Percentiles rank a stretch among this genome's conserved stretches.
Evolutionary conservation across 805 yeast species (phyloP).

Genomic region (Torulaspora maleeae): DNA sequence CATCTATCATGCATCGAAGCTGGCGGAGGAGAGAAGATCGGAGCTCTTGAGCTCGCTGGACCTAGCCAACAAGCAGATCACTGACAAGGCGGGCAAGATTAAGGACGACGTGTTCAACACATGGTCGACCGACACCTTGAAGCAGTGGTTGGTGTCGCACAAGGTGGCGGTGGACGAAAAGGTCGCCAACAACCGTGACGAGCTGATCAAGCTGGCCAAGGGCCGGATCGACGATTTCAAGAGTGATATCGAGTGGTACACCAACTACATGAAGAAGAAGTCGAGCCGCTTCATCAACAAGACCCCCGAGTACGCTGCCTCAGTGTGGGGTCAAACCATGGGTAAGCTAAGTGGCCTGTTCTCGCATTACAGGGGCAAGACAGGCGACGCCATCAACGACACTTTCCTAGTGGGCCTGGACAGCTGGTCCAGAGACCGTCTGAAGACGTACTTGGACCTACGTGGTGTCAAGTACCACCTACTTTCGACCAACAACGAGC

Average conservation of each 20-base stretch:
- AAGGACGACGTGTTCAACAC: slow-evolving; percentile 44
- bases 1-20: slow-evolving; percentile 42
- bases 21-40: slow-evolving; percentile 38
- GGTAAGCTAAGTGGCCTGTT: slow-evolving; percentile 9
- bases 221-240: slow-evolving; percentile 36
- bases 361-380: slow-evolving; percentile 23
- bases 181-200: slow-evolving; percentile 35
- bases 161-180: slow-evolving; percentile 39
- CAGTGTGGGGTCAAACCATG: slow-evolving; percentile 25
- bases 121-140: slow-evolving; percentile 52
- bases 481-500: slow-evolving; percentile 39
- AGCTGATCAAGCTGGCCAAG: slow-evolving; percentile 36
- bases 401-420: slow-evolving; percentile 45
- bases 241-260: slow-evolving; percentile 40
- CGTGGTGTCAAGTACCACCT: slow-evolving; percentile 40
- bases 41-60: slow-evolving; percentile 41
- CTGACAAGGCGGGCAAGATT: slow-evolving; percentile 39
- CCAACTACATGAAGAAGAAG: slow-evolving; percentile 26
- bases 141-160: slow-evolving; percentile 50
- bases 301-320: slow-evolving; percentile 29
- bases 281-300: slow-evolving; percentile 38
- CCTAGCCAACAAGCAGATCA: slow-evolving; percentile 35
- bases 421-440: slow-evolving; percentile 44
- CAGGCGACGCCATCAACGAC: slow-evolving; percentile 40
- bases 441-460: slow-evolving; percentile 40